Base-by-base conservation (phyloP, 139 green algal genomes). In the Chlamydomonas asymmetrica region DNA sequence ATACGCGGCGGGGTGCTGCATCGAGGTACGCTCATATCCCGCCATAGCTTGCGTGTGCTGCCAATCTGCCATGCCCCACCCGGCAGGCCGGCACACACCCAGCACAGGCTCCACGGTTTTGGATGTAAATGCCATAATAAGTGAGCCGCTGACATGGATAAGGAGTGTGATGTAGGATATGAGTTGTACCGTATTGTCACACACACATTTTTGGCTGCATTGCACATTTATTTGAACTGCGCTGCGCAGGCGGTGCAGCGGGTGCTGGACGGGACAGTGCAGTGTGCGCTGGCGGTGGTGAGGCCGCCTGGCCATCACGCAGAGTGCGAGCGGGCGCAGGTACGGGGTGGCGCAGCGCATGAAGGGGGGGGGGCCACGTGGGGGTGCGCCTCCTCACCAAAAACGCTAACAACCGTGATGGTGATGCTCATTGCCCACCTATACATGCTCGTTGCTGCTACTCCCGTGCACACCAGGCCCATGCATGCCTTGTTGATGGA, bases 241-340 rank as follows among this genome's bases (percentile, higher is more conserved):
- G 45, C 13, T 52, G 32, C 34, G 39, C 75, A 85, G 75, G 83
- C 75, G 0, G 79, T 83, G 8, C 57, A 70, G 48, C 29, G 39
- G 4, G 83, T 88, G 61, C 39, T 83, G 32, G n/a, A 13, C 32
- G 83, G 83, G n/a, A 3, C 71, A 32, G 78, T 83, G 18, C 6
- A 34, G 25, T 37, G 37, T 7, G 79, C 76, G 5, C 75, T 88
- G 38, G 92, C 92, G 20, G 79, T 94, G 8, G 90, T 97, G 66
- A 83, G 92, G 35, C 92, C 92, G 0, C 92, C 92, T 3, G 92
- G 92, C 0, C 92, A 97, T 76, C 92, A 97, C 65, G 92, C 92
- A 29, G 88, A 92, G 81, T 80, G 84, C 35, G 65, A 74, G 22
- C 66, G 78, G 16, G 75, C 87, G 25, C 89, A 89, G 82, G 92